Evolutionary conservation across 768 basidiomycete genomes (phyloP), one percentile per base, ranked within the genome.

Genomic region (Russula emetica): DNA sequence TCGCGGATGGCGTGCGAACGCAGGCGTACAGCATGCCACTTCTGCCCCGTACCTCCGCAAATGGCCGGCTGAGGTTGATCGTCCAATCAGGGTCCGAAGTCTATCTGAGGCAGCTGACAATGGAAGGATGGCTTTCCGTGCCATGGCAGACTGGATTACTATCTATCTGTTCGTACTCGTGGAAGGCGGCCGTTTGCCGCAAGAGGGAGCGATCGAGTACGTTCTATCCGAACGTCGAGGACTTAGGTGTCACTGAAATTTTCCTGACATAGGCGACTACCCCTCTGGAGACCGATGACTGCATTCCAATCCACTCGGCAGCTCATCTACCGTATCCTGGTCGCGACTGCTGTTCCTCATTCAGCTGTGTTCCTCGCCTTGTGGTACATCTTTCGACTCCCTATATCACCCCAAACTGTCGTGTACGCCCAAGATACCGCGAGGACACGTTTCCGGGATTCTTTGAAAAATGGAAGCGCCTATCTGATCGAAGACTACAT

Each of bases 341-440:
- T 65, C 22, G 64, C 64, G 26, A 65, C 64, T 18, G 64, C 64
- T 28, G 47, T 65, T 22, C 64, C 64, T n/a, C 64, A 65, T 40
- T 65, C 64, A 5, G 64, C 64, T 10, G 40, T 65, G 20, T 65
- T 65, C 42, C 64, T 65, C 32, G 60, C 64, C 5, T 38, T 76
- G 30, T 77, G 73, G 75, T 69, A 73, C 60, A 77, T 77, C 44
- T 45, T 66, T 55, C 59, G 58, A 40, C 76, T 76, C 26, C 66
- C 67, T 0, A 64, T 61, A 50, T 65, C 64, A 16, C 64, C 63
- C 49, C 63, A 61, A 51, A 61, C 55, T 5, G 69, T 64, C 22
- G 64, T 60, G 10, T 55, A 56, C 16, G 61, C 66, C 20, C 49
- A 70, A 30, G 44, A 56, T 38, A 56, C 65, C 13, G 56, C 65